Evolutionary conservation across 305 asterid species (phyloP).

Genomic region (Solanum hybrid): DNA sequence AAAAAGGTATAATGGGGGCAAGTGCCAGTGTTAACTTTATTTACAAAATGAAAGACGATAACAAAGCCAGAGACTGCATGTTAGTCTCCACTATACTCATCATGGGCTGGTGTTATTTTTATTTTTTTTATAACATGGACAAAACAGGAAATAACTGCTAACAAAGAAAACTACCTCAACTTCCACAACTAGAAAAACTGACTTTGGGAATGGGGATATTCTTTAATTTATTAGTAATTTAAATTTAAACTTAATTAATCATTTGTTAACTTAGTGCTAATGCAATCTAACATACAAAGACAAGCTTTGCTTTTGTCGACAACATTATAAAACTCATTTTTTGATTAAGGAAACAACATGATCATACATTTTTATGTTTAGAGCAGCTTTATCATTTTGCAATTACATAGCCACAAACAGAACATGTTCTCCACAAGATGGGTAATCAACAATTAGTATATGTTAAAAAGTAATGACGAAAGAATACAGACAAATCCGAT

Average conservation of each 20-base stretch:
- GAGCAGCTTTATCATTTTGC: neutral
- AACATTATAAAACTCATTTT: neutral
- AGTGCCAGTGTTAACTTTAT: neutral
- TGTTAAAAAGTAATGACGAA: neutral
- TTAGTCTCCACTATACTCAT: conserved; percentile 18
- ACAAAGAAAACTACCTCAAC: conserved; percentile 3
- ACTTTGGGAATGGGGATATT: conserved; percentile 11
- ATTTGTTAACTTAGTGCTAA: conserved; percentile 2
- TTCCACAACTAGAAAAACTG: conserved; percentile 11
- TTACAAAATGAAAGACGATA: neutral
- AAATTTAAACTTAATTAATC: neutral
- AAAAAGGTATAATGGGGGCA: conserved; percentile 2
- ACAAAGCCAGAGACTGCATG: conserved; percentile 10
- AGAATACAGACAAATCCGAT: neutral
- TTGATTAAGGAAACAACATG: neutral
- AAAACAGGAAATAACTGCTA: conserved; percentile 13
- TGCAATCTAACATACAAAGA: conserved; percentile 19
- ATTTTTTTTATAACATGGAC: neutral
- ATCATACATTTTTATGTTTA: neutral
- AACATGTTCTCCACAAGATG: conserved; percentile 1
- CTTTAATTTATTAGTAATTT: neutral
- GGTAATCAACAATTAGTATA: neutral
- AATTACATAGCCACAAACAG: neutral
- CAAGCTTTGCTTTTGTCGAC: conserved; percentile 13
- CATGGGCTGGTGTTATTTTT: neutral